Evolutionary conservation across 208 protist genomes (phyloP), one percentile per base, ranked within the genome.

Genomic region (Crithidia sp.): DNA sequence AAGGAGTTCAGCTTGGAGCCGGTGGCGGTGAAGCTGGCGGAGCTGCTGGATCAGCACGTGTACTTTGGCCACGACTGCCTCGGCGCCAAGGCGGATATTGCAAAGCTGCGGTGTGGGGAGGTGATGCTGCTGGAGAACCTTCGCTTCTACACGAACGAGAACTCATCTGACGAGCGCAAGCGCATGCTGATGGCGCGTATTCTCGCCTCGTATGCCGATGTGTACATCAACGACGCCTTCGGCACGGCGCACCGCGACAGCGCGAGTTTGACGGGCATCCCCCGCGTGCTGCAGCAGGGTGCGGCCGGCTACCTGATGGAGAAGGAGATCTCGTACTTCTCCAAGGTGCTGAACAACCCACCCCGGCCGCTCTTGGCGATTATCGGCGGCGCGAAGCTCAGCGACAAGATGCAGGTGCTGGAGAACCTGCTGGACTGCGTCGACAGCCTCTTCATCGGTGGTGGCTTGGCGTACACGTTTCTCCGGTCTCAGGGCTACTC

Each of bases 151-250:
- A 39, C 87, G 37, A 98, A 99, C 77, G 98, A 99, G 77, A 93
- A 98, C 80, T 98, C 97, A 17, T 86, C 90, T 55, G 89, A 95
- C 40, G 78, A 95, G 55, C 76, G 70, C 17, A 85, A 93, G 36
- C 91, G 93, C 19, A 85, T 94, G 16, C 85, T 84, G 45, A 96
- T 96, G 90, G 89, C 85, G 8, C 83, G 87, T 12, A 92, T 97
- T 37, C 87, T 99, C 7, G 92, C 91, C 8, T 88, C 84, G 2
- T 94, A 96, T 61, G 98, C 92, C 73, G 99, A 99, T 79, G 76
- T 99, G 14, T 99, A 98, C 90, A 88, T 99, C 58, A 99, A 98
- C 79, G 99, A 99, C 84, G 99, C 98, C 28, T 99, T 99, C 83
- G 99, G 99, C 71, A 99, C 98, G 19, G 96, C 98, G 5, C 99